A percentile compares a stretch with the other conserved stretches of the same genome.
These are phyloP conservation scores for Diplogelasinospora grovesii DNA, from an alignment of 495 filamentous ascomycete species.

Conservation along the genomic window DNA sequence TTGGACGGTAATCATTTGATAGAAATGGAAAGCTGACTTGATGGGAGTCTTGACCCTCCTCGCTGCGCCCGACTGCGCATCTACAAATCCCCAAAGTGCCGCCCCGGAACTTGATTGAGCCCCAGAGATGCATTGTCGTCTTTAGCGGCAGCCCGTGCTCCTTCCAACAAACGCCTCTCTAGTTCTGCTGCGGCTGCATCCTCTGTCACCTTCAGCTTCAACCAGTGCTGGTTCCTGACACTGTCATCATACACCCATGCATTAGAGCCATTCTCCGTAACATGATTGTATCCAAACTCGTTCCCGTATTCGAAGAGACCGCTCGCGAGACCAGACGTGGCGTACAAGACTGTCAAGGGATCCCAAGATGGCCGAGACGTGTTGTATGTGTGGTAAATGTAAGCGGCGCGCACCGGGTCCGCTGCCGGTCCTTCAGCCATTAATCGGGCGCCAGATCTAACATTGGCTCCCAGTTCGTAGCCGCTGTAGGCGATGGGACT, in stretches of 20 bases:
- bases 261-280: constrained; percentile 26
- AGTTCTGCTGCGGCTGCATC: constrained; percentile 15
- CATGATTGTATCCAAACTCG: constrained; percentile 25
- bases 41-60: too few relatives aligned
- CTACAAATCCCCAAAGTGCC: background rate
- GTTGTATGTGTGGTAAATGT: constrained; percentile 31
- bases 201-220: constrained; percentile 20
- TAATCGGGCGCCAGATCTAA: constrained; percentile 30
- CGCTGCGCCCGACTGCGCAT: too few relatives aligned
- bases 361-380: constrained; percentile 35
- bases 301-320: constrained; percentile 28
- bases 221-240: constrained; percentile 26
- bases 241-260: constrained; percentile 26
- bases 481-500: constrained; percentile 32
- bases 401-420: constrained; percentile 37
- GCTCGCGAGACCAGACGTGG: constrained; percentile 30
- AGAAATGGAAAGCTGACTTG: too few relatives aligned
- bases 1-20: too few relatives aligned
- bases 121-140: too few relatives aligned
- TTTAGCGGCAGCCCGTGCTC: constrained; percentile 1
- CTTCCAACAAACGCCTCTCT: constrained; percentile 15
- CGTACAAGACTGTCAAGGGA: constrained; percentile 38
- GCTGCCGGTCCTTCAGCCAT: constrained; percentile 20
- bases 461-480: constrained; percentile 26
- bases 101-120: background rate